Evolutionary conservation across 768 basidiomycete species (phyloP).

Genomic region (Paxillus involutus): DNA sequence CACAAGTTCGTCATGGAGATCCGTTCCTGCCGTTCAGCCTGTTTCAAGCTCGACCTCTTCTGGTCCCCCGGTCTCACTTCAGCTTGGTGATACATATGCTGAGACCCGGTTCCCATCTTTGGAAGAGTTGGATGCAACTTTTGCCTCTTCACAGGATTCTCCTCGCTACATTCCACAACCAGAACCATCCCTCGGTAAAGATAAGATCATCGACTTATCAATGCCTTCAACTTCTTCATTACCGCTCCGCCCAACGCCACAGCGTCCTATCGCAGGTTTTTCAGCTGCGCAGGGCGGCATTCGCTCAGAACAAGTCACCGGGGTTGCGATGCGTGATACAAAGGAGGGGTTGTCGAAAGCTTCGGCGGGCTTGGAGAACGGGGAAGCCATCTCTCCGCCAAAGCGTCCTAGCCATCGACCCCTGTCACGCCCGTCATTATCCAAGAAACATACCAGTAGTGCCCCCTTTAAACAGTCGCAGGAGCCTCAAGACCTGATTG

Average conservation of each 20-base stretch:
- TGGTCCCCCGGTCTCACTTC: conserved; percentile 31
- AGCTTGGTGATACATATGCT: conserved; percentile 44
- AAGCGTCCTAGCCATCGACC: conserved; percentile 23
- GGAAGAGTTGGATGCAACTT: conserved; percentile 73
- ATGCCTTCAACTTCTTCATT: conserved; percentile 21
- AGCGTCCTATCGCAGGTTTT: conserved; percentile 14
- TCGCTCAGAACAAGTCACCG: conserved; percentile 59
- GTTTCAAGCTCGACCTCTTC: conserved; percentile 38
- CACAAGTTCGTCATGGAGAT: conserved; percentile 18
- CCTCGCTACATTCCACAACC: conserved; percentile 15
- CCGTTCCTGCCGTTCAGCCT: conserved; percentile 14
- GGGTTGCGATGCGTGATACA: conserved; percentile 48
- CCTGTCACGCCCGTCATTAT: conserved; percentile 41
- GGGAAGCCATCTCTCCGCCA: conserved; percentile 8
- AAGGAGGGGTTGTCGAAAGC: conserved; percentile 9
- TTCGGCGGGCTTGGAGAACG: conserved; percentile 13
- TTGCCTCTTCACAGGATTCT: conserved; percentile 31
- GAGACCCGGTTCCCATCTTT: conserved; percentile 86
- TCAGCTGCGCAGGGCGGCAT: conserved; percentile 36
- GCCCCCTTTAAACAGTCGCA: conserved; percentile 39
- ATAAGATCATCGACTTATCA: conserved; percentile 22
- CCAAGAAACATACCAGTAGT: conserved; percentile 50
- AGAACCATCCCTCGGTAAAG: conserved; percentile 11
- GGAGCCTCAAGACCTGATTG: conserved; percentile 14
- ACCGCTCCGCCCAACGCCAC: conserved; percentile 21